These are phyloP conservation scores for Taphrina sp. DNA, from an alignment of 1,139 yeast species.

Conservation along the genomic window DNA sequence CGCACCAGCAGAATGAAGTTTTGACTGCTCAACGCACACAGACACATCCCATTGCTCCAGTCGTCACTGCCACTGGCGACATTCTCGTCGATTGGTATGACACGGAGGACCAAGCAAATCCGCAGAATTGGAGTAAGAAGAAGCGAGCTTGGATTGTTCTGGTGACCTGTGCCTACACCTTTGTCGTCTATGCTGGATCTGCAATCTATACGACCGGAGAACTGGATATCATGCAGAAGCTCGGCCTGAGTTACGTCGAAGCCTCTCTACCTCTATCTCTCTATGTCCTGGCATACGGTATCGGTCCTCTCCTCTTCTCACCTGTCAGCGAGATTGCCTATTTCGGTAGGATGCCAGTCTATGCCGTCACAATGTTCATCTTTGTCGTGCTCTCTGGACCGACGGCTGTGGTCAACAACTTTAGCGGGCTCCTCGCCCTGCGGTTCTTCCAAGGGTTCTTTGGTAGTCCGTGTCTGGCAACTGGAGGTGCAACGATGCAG, in stretches of 20 bases:
- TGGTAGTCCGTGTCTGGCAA: constrained; percentile 80
- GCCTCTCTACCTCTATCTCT: constrained; percentile 69
- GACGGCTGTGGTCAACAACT: constrained; percentile 56
- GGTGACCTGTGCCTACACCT: constrained; percentile 51
- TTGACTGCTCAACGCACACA: no score
- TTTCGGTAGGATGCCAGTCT: constrained; percentile 56
- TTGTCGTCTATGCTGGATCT: constrained; percentile 59
- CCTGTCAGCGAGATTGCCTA: constrained; percentile 54
- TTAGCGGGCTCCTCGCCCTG: constrained; percentile 54
- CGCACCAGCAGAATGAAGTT: neutral
- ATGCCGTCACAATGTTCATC: constrained; percentile 55
- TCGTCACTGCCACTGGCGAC: no score
- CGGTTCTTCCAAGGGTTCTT: constrained; percentile 77
- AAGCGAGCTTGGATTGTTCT: constrained; percentile 48
- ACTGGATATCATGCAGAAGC: constrained; percentile 48
- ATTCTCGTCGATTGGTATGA: constrained; percentile 50
- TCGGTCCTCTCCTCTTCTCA: constrained; percentile 75
- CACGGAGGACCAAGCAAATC: constrained; percentile 58
- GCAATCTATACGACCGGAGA: constrained; percentile 62
- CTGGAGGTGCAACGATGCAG: constrained; percentile 81
- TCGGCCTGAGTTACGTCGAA: constrained; percentile 73
- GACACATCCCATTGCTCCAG: no score
- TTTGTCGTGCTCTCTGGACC: constrained; percentile 64
- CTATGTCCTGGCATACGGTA: constrained; percentile 57
- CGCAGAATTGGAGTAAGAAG: constrained; percentile 54